These are phyloP conservation scores for Glycine latifolia DNA, from an alignment of 306 rosid genomes.

Conservation along the genomic window DNA sequence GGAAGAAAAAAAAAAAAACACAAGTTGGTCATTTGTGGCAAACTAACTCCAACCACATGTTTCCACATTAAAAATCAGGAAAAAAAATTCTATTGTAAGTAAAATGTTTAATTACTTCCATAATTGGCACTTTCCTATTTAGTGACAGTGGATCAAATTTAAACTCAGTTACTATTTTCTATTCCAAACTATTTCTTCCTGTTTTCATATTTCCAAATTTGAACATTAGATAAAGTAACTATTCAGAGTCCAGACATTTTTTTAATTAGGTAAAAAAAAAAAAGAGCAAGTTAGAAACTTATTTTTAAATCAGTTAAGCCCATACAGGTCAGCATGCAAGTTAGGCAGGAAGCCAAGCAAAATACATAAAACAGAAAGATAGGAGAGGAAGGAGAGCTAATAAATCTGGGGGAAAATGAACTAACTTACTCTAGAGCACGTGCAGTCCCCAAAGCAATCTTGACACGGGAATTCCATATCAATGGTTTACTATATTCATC, in stretches of 20 bases:
- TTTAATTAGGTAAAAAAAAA: slow-evolving; percentile 3
- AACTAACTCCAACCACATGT: slow-evolving; percentile 28
- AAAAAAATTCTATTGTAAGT: background rate
- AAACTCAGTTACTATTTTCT: background rate
- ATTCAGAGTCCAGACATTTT: background rate
- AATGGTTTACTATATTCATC: slow-evolving; percentile 89
- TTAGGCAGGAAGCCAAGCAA: background rate
- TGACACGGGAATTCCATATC: slow-evolving; percentile 96
- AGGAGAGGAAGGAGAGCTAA: slow-evolving; percentile 13
- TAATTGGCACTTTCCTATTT: slow-evolving; percentile 24
- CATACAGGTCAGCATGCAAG: background rate
- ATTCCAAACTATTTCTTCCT: slow-evolving; percentile 24
- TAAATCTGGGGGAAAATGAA: slow-evolving; percentile 13
- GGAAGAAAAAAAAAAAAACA: background rate
- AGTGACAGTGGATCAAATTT: background rate
- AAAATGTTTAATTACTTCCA: background rate
- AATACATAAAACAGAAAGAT: slow-evolving; percentile 29
- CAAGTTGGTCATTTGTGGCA: too few relatives aligned
- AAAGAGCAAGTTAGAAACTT: background rate
- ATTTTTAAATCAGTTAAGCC: slow-evolving; percentile 7
- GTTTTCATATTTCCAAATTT: slow-evolving; percentile 8
- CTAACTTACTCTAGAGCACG: slow-evolving; percentile 98
- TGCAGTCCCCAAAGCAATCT: slow-evolving; percentile 96
- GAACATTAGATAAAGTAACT: background rate
- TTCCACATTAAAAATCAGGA: slow-evolving; percentile 19